Conservation (phyloP, 495 filamentous ascomycete genomes). For the Penicillium cinerascens region DNA sequence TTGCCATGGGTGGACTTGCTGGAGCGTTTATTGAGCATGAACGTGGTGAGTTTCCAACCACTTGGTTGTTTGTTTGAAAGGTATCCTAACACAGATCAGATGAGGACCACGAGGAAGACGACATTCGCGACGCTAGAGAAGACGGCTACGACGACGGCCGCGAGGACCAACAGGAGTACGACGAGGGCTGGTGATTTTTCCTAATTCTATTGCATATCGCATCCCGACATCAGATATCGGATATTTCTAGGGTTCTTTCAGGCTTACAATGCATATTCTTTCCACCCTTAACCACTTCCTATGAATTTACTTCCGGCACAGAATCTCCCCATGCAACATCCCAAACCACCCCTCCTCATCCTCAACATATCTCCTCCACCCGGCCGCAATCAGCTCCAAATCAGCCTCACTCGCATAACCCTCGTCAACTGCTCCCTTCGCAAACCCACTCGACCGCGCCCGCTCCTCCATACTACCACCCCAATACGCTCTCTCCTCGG, state of each 20-base stretch:
- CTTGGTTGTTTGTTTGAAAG: no score
- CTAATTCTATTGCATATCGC: background rate
- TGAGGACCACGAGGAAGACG: constrained; percentile 10
- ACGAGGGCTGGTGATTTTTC: constrained; percentile 10
- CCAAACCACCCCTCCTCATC: constrained; percentile 51
- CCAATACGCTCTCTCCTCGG: constrained; percentile 46
- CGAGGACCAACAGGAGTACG: constrained; percentile 21
- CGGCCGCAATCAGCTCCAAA: constrained; percentile 35
- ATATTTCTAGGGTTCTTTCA: background rate
- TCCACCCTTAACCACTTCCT: no score
- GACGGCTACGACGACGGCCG: constrained; percentile 23
- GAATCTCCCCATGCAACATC: constrained; percentile 50
- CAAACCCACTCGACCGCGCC: constrained; percentile 36
- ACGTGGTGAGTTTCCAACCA: constrained; percentile 48
- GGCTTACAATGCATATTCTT: background rate
- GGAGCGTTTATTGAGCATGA: constrained; percentile 56
- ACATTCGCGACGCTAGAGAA: no score
- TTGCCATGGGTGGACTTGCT: constrained; percentile 54
- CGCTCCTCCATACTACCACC: constrained; percentile 46
- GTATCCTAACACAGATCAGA: constrained; percentile 7
- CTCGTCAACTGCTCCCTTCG: constrained; percentile 31
- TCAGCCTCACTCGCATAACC: constrained; percentile 38
- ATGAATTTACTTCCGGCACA: constrained; percentile 47
- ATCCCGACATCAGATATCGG: no score
- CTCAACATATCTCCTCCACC: constrained; percentile 44